A percentile compares a stretch with the other conserved stretches of the same genome.
phyloP scores from a whole-genome alignment of 169 alveolate species.

The Plasmodium vivax region DNA sequence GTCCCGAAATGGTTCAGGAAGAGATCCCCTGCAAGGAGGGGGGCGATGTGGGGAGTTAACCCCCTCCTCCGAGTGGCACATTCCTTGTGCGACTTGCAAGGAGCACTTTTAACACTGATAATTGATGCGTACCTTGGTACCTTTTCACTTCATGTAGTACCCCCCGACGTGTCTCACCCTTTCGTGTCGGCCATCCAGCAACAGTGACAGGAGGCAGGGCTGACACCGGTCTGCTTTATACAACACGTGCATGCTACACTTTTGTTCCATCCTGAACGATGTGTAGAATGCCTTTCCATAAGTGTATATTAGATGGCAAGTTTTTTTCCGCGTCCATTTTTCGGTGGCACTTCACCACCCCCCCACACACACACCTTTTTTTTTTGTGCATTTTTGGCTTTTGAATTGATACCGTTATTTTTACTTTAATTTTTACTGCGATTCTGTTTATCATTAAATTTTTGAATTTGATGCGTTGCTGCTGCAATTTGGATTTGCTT shows the following conservation, averaged over 20 bases:
- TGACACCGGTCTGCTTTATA: background rate
- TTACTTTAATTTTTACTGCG: background rate
- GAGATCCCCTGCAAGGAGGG: background rate
- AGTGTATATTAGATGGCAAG: background rate
- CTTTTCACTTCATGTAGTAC: background rate
- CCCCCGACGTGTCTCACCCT: background rate
- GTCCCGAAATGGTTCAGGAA: conserved; percentile 43
- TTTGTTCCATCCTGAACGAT: background rate
- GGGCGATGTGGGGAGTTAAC: background rate
- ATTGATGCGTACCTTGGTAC: background rate
- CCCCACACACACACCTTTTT: background rate
- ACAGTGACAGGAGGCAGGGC: background rate
- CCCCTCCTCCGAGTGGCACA: background rate
- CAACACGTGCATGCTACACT: background rate
- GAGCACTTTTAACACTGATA: background rate
- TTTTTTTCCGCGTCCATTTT: background rate
- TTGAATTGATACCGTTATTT: background rate
- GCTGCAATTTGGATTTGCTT: background rate
- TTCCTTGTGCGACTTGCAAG: background rate
- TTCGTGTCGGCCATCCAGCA: background rate
- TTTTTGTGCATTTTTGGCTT: conserved; percentile 1
- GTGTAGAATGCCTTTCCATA: background rate
- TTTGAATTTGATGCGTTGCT: background rate
- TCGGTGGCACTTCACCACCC: background rate
- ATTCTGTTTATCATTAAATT: background rate